phyloP scores from a whole-genome alignment of 2,329 filamentous ascomycete genomes.

The Septoria linicola region DNA sequence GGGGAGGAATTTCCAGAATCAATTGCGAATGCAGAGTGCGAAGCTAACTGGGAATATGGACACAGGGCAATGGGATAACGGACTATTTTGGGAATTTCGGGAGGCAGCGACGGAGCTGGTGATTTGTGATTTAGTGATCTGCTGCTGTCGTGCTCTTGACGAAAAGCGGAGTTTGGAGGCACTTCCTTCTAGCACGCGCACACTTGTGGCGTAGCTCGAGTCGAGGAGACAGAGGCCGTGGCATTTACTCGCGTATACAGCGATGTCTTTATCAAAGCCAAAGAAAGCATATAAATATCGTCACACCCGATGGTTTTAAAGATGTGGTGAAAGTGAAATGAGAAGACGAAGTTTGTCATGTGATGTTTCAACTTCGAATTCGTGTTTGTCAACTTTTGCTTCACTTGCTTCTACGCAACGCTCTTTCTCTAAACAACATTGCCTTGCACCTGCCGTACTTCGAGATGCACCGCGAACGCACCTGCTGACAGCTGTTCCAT shows the following conservation, averaged over 20 bases:
- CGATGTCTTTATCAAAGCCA: slow-evolving; percentile 8
- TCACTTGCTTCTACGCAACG: no score
- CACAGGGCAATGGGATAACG: not conserved
- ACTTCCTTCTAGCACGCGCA: no score
- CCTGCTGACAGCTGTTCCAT: not conserved
- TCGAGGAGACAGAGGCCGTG: not conserved
- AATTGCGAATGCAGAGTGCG: slow-evolving; percentile 13
- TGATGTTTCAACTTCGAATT: no score
- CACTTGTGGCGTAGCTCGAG: no score
- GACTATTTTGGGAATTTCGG: slow-evolving; percentile 2
- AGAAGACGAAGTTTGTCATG: no score
- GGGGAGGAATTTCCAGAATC: slow-evolving; percentile 2
- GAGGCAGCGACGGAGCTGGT: slow-evolving; percentile 19
- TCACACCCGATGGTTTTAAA: not conserved
- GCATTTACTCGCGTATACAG: slow-evolving; percentile 5
- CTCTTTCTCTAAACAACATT: no score
- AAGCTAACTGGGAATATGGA: slow-evolving; percentile 6
- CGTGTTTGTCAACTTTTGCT: no score
- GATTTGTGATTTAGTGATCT: slow-evolving; percentile 4
- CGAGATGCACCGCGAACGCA: no score
- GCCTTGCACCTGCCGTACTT: no score
- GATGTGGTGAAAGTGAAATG: not conserved
- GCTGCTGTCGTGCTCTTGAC: slow-evolving; percentile 8
- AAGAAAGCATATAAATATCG: slow-evolving; percentile 3
- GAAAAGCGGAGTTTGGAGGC: slow-evolving; percentile 10